Percentiles rank a stretch among this genome's conserved stretches.
phyloP scores from a whole-genome alignment of 441 rosid species.

The Kokia cookei region DNA sequence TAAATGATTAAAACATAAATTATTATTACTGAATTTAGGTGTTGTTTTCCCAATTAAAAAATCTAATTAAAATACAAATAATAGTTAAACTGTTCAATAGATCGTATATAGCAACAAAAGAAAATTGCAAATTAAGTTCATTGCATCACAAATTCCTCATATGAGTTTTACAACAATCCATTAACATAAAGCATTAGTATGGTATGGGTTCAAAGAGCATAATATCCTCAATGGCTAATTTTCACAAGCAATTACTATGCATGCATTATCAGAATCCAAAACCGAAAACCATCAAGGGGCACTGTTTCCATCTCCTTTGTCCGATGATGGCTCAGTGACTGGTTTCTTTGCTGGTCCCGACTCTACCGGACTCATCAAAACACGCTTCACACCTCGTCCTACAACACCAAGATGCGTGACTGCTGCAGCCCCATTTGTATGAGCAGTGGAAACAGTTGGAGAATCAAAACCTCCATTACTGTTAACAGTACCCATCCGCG shows the following conservation, averaged over 20 bases:
- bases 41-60: too few relatives aligned
- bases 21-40: too few relatives aligned
- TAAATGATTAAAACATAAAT: too few relatives aligned
- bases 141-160: not conserved
- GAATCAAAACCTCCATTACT: slow-evolving; percentile 51
- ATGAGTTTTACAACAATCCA: not conserved
- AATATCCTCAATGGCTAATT: not conserved
- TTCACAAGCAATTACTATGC: not conserved
- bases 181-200: not conserved
- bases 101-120: not conserved
- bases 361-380: slow-evolving; percentile 43
- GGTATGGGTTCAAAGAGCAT: not conserved
- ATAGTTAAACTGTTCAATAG: too few relatives aligned
- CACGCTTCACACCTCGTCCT: slow-evolving; percentile 94
- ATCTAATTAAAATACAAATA: too few relatives aligned
- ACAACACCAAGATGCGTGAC: slow-evolving; percentile 86
- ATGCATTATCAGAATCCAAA: not conserved
- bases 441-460: slow-evolving; percentile 73
- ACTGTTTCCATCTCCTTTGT: slow-evolving; percentile 42
- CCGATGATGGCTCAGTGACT: slow-evolving; percentile 32
- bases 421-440: slow-evolving; percentile 50
- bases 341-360: slow-evolving; percentile 61
- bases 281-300: slow-evolving; percentile 17
- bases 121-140: not conserved
- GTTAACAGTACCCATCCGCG: slow-evolving; percentile 44